Evolutionary conservation across 768 basidiomycete species (phyloP).

Genomic region (Terana coerulea): DNA sequence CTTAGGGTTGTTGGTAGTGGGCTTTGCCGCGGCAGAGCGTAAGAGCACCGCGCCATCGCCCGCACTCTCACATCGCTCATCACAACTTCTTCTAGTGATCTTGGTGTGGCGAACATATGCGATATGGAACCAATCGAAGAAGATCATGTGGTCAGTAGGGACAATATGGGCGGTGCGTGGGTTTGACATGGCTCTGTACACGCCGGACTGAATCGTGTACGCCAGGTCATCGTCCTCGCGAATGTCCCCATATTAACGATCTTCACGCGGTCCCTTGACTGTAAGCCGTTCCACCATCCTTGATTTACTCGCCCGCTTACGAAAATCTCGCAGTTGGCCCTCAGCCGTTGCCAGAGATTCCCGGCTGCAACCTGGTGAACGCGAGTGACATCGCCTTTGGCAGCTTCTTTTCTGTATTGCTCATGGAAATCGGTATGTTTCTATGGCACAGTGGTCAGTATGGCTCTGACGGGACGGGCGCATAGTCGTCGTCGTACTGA

Average conservation of each 20-base stretch:
- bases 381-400: constrained; percentile 5
- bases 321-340: not conserved
- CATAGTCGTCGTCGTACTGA: not conserved
- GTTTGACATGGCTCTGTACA: not conserved
- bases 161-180: not conserved
- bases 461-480: not conserved
- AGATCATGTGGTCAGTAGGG: not conserved
- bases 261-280: constrained; percentile 1
- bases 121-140: not conserved
- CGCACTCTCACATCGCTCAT: too few species aligned
- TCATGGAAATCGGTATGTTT: not conserved
- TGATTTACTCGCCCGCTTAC: not conserved
- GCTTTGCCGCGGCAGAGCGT: not conserved
- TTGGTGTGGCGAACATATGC: constrained; percentile 4
- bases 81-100: not conserved
- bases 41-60: not conserved
- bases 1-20: not conserved
- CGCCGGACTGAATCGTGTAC: not conserved
- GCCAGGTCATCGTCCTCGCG: not conserved
- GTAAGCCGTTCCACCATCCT: not conserved
- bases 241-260: not conserved
- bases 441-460: not conserved
- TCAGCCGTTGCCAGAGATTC: not conserved
- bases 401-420: constrained; percentile 1
- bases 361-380: constrained; percentile 5